A percentile compares a stretch with the other conserved stretches of the same genome.
Evolutionary conservation across 140 eudicot species (phyloP).

Genomic region (Senecio squalidus): DNA sequence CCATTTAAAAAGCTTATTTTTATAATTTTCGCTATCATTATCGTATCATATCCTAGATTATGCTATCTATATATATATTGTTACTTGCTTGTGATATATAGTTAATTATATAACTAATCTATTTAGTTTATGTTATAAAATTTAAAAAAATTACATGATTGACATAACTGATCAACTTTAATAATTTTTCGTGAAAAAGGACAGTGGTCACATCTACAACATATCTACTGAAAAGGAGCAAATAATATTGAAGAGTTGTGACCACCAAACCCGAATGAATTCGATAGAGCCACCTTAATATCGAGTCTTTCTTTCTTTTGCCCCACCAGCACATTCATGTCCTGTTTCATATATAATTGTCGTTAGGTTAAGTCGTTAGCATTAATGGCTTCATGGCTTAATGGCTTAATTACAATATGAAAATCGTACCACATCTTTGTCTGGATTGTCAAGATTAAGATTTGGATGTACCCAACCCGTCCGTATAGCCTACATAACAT

Average conservation of each 20-base stretch:
- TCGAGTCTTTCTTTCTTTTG: slow-evolving; percentile 68
- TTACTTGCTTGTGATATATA: slow-evolving; percentile 11
- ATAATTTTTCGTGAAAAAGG: not conserved
- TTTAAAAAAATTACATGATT: slow-evolving; percentile 12
- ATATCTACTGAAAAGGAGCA: slow-evolving; percentile 62
- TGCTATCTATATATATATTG: slow-evolving; percentile 8
- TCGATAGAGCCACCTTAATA: slow-evolving; percentile 81
- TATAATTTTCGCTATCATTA: not conserved
- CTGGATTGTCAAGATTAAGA: slow-evolving; percentile 83
- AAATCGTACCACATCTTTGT: slow-evolving; percentile 68
- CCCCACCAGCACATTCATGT: slow-evolving; percentile 70
- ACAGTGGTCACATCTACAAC: not conserved
- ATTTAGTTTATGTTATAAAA: slow-evolving; percentile 5
- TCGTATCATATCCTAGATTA: not conserved
- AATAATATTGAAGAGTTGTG: slow-evolving; percentile 82
- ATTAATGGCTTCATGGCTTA: too few species aligned
- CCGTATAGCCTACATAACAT: slow-evolving; percentile 57
- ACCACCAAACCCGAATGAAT: slow-evolving; percentile 89
- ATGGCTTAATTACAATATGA: not conserved
- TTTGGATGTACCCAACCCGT: slow-evolving; percentile 97
- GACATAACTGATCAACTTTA: not conserved
- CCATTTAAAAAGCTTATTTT: not conserved
- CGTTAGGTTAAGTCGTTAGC: not conserved
- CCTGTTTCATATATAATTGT: slow-evolving; percentile 37
- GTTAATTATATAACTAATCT: slow-evolving; percentile 9